A percentile compares a stretch with the other conserved stretches of the same genome.
phyloP scores from a whole-genome alignment of 139 green algal genomes.

The Pedinophyceae sp. region DNA sequence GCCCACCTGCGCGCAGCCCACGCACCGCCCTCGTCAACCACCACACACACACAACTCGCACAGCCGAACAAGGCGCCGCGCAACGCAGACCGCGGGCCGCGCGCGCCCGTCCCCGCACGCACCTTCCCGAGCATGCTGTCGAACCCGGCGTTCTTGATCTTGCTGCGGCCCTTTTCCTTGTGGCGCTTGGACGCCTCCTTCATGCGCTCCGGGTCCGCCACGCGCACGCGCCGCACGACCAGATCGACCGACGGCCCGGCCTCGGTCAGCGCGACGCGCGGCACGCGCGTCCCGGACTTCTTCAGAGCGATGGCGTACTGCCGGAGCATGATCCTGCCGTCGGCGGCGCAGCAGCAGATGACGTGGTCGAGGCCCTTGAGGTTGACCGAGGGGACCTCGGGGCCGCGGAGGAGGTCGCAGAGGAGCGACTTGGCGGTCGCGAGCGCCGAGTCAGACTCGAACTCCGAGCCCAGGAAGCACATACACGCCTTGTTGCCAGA shows the following conservation, averaged over 20 bases:
- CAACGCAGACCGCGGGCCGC: no score
- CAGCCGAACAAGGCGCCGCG: no score
- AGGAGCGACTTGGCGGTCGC: not conserved
- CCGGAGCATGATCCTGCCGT: constrained; percentile 37
- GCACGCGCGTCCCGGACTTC: constrained; percentile 51
- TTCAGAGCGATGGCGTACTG: constrained; percentile 63
- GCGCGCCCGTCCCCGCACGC: no score
- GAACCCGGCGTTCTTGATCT: constrained; percentile 58
- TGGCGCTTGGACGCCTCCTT: constrained; percentile 62
- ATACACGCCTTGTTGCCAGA: constrained; percentile 11
- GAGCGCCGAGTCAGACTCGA: constrained; percentile 4
- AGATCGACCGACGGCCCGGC: constrained; percentile 69
- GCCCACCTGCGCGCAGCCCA: no score
- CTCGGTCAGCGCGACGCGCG: constrained; percentile 57
- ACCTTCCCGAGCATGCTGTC: constrained; percentile 67
- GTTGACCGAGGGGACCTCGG: not conserved
- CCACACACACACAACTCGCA: no score
- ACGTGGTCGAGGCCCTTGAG: constrained; percentile 49
- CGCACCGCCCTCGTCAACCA: no score
- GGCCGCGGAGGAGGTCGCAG: not conserved
- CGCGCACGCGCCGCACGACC: constrained; percentile 38
- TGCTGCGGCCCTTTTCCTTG: constrained; percentile 10
- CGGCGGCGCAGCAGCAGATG: constrained; percentile 26
- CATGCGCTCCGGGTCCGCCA: constrained; percentile 44
- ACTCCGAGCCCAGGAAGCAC: constrained; percentile 11